Base-by-base conservation (phyloP, 345 rosid genomes). In the Atalantia buxifolia region DNA sequence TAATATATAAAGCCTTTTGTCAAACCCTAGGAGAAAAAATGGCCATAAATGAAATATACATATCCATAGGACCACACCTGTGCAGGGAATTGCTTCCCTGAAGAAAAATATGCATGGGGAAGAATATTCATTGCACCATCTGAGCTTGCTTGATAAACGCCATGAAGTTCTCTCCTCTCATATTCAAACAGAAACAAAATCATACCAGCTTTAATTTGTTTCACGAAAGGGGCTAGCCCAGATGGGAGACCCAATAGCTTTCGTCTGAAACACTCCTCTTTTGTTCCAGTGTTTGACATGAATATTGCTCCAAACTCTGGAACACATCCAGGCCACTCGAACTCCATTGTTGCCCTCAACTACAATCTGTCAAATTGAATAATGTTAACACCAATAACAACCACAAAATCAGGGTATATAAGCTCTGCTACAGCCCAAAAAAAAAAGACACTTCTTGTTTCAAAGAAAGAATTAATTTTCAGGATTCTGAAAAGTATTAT, bases 81-180 rank as follows among this genome's bases (percentile, higher is more conserved):
- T 61, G 94, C 92, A 59, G 94, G 94, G 70, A 88, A 92, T 81
- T 86, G 87, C 79, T 87, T 92, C 76, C 97, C 91, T 4, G 93
- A 84, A 36, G 86, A 83, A 64, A 68, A 38, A 79, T 76, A 89
- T 4, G 92, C 97, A 69, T 81, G 21, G 3, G 95, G 94, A 45
- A 88, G 81, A 68, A 93, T 90, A 83, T 90, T 73, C 8, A 92
- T 81, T 7, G 83, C 88, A 66, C 94, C 94, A 60, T 90, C 86
- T 42, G 89, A 85, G 68, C 42, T 66, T 5, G 94, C 98, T 72
- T 79, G 85, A 82, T 88, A 93, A 2, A 93, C 97, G 45, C 94
- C 98, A 71, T 88, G 85, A 16, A 93, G 89, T 75, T 85, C 79
- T 78, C 92, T 86, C 76, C 57, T 88, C 83, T 87, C 92, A 61